These are phyloP conservation scores for Lodderomyces metapsilosis DNA, from an alignment of 1,139 yeast genomes.

Conservation along the genomic window DNA sequence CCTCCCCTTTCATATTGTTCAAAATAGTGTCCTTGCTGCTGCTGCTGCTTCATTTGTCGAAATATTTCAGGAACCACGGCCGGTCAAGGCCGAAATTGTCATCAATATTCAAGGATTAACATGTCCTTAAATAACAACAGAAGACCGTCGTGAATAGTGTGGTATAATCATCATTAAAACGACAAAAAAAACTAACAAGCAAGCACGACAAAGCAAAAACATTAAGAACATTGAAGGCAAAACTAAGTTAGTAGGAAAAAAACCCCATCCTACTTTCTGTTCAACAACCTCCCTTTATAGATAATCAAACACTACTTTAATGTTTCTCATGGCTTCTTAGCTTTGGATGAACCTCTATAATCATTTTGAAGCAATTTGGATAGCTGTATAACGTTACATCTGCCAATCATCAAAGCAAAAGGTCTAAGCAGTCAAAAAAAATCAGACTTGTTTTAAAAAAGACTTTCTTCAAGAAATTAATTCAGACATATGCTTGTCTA, in stretches of 20 bases:
- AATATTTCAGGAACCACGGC: conserved; percentile 90
- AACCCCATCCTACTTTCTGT: too few species aligned
- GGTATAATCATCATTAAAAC: conserved; percentile 92
- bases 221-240: too few species aligned
- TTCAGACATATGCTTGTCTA: conserved; percentile 99
- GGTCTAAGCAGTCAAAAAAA: too few species aligned
- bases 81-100: conserved; percentile 95
- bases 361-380: conserved; percentile 4
- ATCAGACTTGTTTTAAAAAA: conserved; percentile 62
- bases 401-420: too few species aligned
- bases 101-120: conserved; percentile 83
- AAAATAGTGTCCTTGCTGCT: too few species aligned
- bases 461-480: conserved; percentile 58
- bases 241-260: neutral
- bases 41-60: too few species aligned
- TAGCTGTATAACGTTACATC: too few species aligned
- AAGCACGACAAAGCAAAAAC: neutral
- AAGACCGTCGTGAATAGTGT: conserved; percentile 99
- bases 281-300: too few species aligned
- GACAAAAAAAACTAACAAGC: neutral
- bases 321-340: conserved; percentile 3
- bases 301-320: neutral
- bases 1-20: too few species aligned
- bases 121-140: conserved; percentile 69
- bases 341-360: conserved; percentile 11